These are phyloP conservation scores for Salvia miltiorrhiza DNA, from an alignment of 257 asterid species.

Conservation along the genomic window DNA sequence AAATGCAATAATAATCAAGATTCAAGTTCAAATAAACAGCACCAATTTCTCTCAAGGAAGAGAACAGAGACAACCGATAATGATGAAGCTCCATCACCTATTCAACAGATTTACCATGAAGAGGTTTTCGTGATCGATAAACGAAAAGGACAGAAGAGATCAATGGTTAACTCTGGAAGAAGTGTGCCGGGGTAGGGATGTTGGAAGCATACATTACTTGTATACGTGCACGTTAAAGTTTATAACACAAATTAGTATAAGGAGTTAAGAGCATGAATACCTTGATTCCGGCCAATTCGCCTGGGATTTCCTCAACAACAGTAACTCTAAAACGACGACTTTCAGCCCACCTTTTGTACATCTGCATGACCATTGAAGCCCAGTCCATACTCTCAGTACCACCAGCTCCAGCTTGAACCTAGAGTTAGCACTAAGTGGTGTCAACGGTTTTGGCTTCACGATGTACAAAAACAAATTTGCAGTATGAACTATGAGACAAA, in stretches of 20 bases:
- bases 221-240: not conserved
- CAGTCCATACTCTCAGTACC: conserved; percentile 99
- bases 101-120: not conserved
- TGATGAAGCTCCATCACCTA: not conserved
- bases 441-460: conserved; percentile 1
- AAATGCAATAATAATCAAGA: not conserved
- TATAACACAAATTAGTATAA: not conserved
- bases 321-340: conserved; percentile 64
- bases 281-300: conserved; percentile 97
- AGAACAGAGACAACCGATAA: not conserved
- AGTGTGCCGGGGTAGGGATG: not conserved
- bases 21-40: not conserved
- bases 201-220: not conserved
- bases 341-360: conserved; percentile 95
- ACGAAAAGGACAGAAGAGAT: not conserved
- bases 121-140: not conserved
- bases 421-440: conserved; percentile 4
- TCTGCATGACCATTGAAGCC: conserved; percentile 97
- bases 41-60: not conserved
- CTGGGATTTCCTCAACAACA: conserved; percentile 92
- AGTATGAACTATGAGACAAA: not conserved
- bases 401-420: conserved; percentile 99
- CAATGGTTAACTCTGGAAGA: too few relatives aligned
- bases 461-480: not conserved
- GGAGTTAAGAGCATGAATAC: conserved; percentile 42